Conservation (phyloP, 805 yeast genomes). For the Wickerhamomyces rabaulensis region DNA sequence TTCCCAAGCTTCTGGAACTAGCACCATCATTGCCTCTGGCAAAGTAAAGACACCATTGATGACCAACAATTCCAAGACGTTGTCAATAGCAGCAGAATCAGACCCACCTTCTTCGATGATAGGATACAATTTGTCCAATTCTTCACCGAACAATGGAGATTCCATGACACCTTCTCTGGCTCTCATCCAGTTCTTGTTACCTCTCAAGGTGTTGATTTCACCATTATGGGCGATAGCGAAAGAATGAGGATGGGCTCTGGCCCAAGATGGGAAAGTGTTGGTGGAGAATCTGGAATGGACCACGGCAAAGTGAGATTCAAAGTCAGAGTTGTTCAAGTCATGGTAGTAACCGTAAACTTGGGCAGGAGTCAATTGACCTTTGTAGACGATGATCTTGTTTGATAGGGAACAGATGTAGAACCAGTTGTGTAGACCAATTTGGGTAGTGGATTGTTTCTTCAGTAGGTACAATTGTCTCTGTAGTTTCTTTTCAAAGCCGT, state of each 20-base stretch:
- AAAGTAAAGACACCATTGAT: conserved; percentile 87
- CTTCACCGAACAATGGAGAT: conserved; percentile 83
- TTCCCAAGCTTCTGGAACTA: conserved; percentile 99
- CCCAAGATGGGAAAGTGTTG: conserved; percentile 99
- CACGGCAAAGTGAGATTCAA: conserved; percentile 90
- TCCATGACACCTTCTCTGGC: conserved; percentile 97
- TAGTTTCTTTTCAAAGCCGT: conserved; percentile 55
- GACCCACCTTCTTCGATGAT: conserved; percentile 98
- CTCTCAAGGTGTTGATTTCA: conserved; percentile 94
- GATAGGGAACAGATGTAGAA: conserved; percentile 93
- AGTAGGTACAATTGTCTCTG: conserved; percentile 81
- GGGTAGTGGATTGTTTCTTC: conserved; percentile 84
- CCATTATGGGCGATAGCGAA: conserved; percentile 98
- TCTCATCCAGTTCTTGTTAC: conserved; percentile 99
- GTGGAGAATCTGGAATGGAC: conserved; percentile 98
- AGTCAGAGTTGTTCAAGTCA: conserved; percentile 86
- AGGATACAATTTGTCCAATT: conserved; percentile 85
- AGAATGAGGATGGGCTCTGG: conserved; percentile 91
- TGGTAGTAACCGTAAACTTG: conserved; percentile 95
- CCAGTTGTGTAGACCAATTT: conserved; percentile 95
- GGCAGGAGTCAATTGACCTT: conserved; percentile 95
- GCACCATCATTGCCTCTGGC: conserved; percentile 95
- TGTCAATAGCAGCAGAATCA: conserved; percentile 96
- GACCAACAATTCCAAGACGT: conserved; percentile 86
- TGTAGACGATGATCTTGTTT: conserved; percentile 86